Evolutionary conservation across 352 stramenopile genomes (phyloP).

Genomic region (Phytophthora fragariae): DNA sequence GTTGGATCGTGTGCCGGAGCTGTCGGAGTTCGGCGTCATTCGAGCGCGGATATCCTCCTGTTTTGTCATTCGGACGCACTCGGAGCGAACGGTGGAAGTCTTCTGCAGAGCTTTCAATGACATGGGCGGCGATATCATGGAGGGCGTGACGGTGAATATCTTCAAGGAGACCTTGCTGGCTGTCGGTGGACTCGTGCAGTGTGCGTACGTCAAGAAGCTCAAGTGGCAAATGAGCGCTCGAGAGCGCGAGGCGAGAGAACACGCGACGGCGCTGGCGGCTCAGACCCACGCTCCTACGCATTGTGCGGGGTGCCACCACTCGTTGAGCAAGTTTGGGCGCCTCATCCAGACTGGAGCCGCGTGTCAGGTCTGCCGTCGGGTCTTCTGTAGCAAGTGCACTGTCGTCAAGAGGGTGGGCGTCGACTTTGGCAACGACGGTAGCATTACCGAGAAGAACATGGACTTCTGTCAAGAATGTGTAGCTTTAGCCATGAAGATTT

Average conservation of each 20-base stretch:
- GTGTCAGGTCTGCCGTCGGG: slow-evolving; percentile 43
- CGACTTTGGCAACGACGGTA: slow-evolving; percentile 40
- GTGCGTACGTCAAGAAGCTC: slow-evolving; percentile 67
- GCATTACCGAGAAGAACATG: slow-evolving; percentile 51
- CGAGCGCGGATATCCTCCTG: slow-evolving; percentile 50
- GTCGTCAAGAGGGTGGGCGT: slow-evolving; percentile 46
- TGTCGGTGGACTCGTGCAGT: slow-evolving; percentile 48
- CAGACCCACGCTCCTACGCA: slow-evolving; percentile 28
- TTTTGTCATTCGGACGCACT: slow-evolving; percentile 48
- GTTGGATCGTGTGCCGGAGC: slow-evolving; percentile 42
- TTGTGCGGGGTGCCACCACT: slow-evolving; percentile 41
- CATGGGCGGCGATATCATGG: slow-evolving; percentile 45
- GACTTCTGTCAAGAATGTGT: slow-evolving; percentile 63
- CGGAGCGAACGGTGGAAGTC: slow-evolving; percentile 45
- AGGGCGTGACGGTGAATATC: slow-evolving; percentile 42
- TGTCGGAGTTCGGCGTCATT: slow-evolving; percentile 44
- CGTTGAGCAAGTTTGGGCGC: slow-evolving; percentile 34
- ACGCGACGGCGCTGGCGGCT: slow-evolving; percentile 21
- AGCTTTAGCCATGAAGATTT: slow-evolving; percentile 43
- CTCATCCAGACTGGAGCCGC: slow-evolving; percentile 35
- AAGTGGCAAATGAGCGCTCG: slow-evolving; percentile 56
- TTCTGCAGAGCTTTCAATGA: slow-evolving; percentile 62
- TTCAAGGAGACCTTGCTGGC: slow-evolving; percentile 51
- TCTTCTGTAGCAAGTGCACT: slow-evolving; percentile 54
- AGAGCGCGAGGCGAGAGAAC: slow-evolving; percentile 30